These are phyloP conservation scores for Dioszegia aurantiaca DNA, from an alignment of 768 basidiomycete species.

Conservation along the genomic window DNA sequence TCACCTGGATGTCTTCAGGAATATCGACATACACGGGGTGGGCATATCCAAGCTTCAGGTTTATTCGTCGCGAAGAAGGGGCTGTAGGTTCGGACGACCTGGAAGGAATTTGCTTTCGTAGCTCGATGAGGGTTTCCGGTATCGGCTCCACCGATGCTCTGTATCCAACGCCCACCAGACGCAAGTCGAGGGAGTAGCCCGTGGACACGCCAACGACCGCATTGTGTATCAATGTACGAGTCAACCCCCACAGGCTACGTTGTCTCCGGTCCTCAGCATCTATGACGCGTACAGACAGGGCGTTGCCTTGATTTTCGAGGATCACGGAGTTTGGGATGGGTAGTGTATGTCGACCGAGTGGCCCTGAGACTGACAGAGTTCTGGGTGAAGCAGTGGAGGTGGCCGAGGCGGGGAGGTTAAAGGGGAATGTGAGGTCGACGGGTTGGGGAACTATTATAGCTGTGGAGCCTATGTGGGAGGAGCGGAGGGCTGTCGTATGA, in stretches of 20 bases:
- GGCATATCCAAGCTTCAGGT: conserved; percentile 89
- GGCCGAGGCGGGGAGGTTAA: conserved; percentile 29
- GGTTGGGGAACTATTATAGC: conserved; percentile 59
- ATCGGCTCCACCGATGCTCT: conserved; percentile 72
- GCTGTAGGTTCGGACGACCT: conserved; percentile 59
- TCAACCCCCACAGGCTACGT: conserved; percentile 92
- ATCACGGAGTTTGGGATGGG: conserved; percentile 58
- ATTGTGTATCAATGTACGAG: conserved; percentile 82
- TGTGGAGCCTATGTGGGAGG: conserved; percentile 58
- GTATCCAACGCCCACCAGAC: conserved; percentile 93
- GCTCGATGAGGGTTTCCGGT: conserved; percentile 32
- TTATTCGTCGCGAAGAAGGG: conserved; percentile 55
- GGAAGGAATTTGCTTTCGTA: conserved; percentile 33
- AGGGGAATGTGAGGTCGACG: conserved; percentile 53
- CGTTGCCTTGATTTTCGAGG: conserved; percentile 22
- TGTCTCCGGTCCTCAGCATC: conserved; percentile 70
- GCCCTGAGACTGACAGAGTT: conserved; percentile 61
- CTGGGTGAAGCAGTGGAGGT: conserved; percentile 40
- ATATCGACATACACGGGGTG: conserved; percentile 81
- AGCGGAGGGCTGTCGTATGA: conserved; percentile 22
- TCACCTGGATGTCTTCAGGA: conserved; percentile 73
- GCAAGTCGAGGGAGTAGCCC: conserved; percentile 77
- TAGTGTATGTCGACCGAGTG: conserved; percentile 59
- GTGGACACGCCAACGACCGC: conserved; percentile 85
- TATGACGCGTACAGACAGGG: conserved; percentile 40